phyloP scores from a whole-genome alignment of 2,329 filamentous ascomycete genomes.

The Hymenoscyphus albidus region DNA sequence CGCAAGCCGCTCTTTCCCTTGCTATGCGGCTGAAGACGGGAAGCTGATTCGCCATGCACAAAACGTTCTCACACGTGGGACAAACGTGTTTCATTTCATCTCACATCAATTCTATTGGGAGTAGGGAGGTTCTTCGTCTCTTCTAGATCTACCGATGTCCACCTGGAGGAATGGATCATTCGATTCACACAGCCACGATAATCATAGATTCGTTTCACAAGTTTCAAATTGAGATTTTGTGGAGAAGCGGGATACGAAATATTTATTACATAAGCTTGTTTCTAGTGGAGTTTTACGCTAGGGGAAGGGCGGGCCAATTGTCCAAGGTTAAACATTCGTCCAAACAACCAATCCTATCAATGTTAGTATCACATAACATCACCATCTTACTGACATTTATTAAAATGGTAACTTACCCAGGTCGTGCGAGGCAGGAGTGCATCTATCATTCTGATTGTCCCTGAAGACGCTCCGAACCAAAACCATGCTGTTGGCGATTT shows the following conservation, averaged over 20 bases:
- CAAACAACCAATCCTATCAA: not conserved
- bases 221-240: not conserved
- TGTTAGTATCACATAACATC: not conserved
- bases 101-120: not conserved
- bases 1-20: not conserved
- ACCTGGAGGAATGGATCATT: too few relatives aligned
- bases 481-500: not conserved
- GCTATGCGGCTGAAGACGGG: not conserved
- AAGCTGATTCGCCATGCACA: not conserved
- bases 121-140: not conserved
- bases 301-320: not conserved
- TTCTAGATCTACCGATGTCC: not conserved
- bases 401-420: not conserved
- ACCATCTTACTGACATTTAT: not conserved
- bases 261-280: not conserved
- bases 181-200: not conserved
- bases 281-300: not conserved
- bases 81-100: not conserved
- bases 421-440: not conserved
- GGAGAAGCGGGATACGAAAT: not conserved
- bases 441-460: constrained; percentile 2
- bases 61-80: not conserved
- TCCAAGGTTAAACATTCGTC: constrained; percentile 2
- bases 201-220: not conserved
- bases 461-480: constrained; percentile 1